Conservation (phyloP, 2,329 filamentous ascomycete species). For the Fusarium algeriense region DNA sequence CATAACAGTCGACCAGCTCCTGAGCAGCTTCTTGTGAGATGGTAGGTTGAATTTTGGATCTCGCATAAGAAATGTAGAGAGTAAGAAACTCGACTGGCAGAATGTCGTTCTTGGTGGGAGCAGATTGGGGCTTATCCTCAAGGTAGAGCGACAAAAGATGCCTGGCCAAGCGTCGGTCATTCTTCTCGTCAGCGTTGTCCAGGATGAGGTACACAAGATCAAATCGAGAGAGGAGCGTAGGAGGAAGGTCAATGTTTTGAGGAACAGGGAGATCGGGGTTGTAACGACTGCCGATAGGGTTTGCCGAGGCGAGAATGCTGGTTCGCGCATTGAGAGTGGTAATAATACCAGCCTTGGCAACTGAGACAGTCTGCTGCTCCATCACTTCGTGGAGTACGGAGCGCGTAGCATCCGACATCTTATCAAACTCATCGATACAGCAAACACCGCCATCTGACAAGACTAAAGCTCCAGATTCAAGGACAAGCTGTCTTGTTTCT, state of each 20-base stretch:
- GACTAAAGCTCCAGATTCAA: slow-evolving; percentile 83
- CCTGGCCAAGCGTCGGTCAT: slow-evolving; percentile 87
- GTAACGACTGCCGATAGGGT: slow-evolving; percentile 97
- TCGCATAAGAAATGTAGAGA: slow-evolving; percentile 96
- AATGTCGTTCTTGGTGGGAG: slow-evolving; percentile 78
- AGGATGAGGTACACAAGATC: slow-evolving; percentile 97
- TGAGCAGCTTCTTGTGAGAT: slow-evolving; percentile 84
- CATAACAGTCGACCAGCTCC: slow-evolving; percentile 87
- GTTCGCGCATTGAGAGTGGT: slow-evolving; percentile 97
- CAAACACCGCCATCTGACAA: slow-evolving; percentile 85
- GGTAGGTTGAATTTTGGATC: slow-evolving; percentile 83
- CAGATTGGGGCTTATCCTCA: slow-evolving; percentile 92
- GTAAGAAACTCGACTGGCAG: slow-evolving; percentile 95
- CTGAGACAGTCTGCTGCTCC: slow-evolving; percentile 88
- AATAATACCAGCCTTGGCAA: slow-evolving; percentile 93
- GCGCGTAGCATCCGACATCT: slow-evolving; percentile 83
- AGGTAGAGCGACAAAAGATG: slow-evolving; percentile 97
- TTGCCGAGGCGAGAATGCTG: slow-evolving; percentile 95
- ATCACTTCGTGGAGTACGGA: slow-evolving; percentile 90
- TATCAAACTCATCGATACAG: slow-evolving; percentile 89
- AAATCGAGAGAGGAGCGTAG: slow-evolving; percentile 94
- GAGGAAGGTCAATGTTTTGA: slow-evolving; percentile 97
- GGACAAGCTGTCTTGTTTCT: slow-evolving; percentile 81
- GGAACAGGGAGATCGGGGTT: slow-evolving; percentile 96
- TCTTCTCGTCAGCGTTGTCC: slow-evolving; percentile 91